A percentile compares a stretch with the other conserved stretches of the same genome.
Conservation (phyloP, 306 rosid genomes). For the Lupinus albus region DNA sequence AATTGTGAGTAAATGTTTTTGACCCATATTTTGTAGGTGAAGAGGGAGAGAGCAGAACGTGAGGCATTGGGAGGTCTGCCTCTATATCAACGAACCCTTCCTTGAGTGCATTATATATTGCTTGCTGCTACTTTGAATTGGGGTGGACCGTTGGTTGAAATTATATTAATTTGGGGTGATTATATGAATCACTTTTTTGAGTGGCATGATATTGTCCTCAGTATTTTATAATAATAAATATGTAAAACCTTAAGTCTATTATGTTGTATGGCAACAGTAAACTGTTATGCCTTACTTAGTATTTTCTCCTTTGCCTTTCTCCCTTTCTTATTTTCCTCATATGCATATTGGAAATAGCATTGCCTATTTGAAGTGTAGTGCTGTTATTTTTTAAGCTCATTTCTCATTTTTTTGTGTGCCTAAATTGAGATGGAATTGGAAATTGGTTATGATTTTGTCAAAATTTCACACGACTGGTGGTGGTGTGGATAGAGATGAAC, state of each 20-base stretch:
- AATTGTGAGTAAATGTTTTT: constrained; percentile 10
- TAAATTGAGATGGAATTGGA: neutral
- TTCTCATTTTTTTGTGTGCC: neutral
- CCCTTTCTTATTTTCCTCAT: neutral
- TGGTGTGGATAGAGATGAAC: neutral
- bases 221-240: constrained; percentile 36
- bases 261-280: neutral
- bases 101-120: constrained; percentile 43
- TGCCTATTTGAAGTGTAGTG: neutral
- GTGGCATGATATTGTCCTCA: neutral
- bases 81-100: constrained; percentile 43
- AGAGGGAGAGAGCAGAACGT: constrained; percentile 70
- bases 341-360: neutral
- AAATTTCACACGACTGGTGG: no score
- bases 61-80: constrained; percentile 74
- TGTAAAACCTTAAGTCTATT: constrained; percentile 11
- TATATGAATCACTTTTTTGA: constrained; percentile 31
- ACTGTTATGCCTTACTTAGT: neutral
- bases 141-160: constrained; percentile 35
- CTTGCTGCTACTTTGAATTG: constrained; percentile 39
- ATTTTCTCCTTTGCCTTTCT: neutral
- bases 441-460: neutral
- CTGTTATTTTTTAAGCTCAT: neutral
- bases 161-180: constrained; percentile 26
- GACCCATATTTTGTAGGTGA: constrained; percentile 55